Base-by-base conservation (phyloP, 169 alveolate genomes). In the Cryptosporidium parvum region DNA sequence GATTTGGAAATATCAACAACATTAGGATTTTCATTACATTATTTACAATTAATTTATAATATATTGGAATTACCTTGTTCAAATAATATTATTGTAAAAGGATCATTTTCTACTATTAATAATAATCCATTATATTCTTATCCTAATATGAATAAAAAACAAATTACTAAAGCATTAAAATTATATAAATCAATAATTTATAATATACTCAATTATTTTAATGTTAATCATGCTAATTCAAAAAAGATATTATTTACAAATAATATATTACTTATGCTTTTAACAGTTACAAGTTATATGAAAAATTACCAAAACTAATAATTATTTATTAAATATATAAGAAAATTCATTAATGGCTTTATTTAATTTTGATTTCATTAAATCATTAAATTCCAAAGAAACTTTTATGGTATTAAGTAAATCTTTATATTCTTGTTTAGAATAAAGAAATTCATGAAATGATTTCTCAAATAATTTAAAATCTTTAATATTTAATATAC, bases 171-270 rank as follows among this genome's bases (percentile, higher is more conserved):
- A 45, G 84, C 84, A 26, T 69, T 69, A 45, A 69, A 45, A 9
- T 44, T 69, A 5, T 65, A 65, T 4, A 70, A 70, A n/a, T 70
- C 85, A 70, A 44, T 70, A 0, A 70, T 70, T 48, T 70, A 70
- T 12, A 35, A 70, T 21, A 29, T 70, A 23, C 45, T 70, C 21
- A 70, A 52, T 48, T 70, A 70, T 56, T 70, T 70, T 48, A 70
- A 70, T 14, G 48, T 70, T 42, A 70, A 70, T 35, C 68, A 52
- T 45, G n/a, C 2, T 2, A 45, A 14, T 3, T 31, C 48, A 29
- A 70, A 31, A 45, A 70, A 48, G 45, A 51, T 70, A 9, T 21
- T 70, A 26, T 70, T 35, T 10, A 12, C 85, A 44, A 70, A 70
- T 29, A 70, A 70, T 56, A 52, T 52, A 65, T 35, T 65, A 65